Base-by-base conservation (phyloP, 441 rosid species). In the Flueggea neowawraea region DNA sequence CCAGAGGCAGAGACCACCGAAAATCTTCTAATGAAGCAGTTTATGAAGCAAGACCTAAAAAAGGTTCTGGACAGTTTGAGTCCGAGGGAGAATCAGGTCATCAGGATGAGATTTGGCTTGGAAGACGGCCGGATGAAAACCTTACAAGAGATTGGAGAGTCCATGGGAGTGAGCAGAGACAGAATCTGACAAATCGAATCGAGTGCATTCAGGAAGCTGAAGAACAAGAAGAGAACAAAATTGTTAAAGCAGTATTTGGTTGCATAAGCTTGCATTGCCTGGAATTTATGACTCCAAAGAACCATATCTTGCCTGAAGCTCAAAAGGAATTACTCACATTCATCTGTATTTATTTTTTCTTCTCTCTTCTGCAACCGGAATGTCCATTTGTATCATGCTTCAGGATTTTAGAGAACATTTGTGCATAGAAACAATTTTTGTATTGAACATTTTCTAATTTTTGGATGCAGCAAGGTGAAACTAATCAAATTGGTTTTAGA, bases 121-220 rank as follows among this genome's bases (percentile, higher is more conserved):
- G 96, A 80, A 0, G 97, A 89, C 55, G 97, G 97, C 44, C 86
- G 97, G 73, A 82, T 75, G 87, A 91, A 84, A 72, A 91, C 97
- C 0, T 68, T 94, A 74, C 99, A 94, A 64, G 99, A 94, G 80
- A 94, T 94, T 0, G 99, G 99, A 11, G 99, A 94, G 60, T 39
- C 72, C 32, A 84, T 94, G 79, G 82, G 89, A 0, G 84, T 94
- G 2, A 89, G 96, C 80, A 77, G 97, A 10, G 99, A 95, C 75
- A 80, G 99, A 77, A 68, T 94, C 60, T 75, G 97, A 45, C 99
- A 94, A 58, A 91, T 94, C 4, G 96, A 94, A 69, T 82, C 82
- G 0, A 76, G 83, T 14, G 97, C 94, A 6, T 83, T 91, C 61
- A 83, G 92, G 54, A 94, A 91, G 80, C 85, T 94, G 49, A 88